Percentiles rank a stretch among this genome's conserved stretches.
phyloP scores from a whole-genome alignment of 1,284 basidiomycete species.

The Hemileia vastatrix region DNA sequence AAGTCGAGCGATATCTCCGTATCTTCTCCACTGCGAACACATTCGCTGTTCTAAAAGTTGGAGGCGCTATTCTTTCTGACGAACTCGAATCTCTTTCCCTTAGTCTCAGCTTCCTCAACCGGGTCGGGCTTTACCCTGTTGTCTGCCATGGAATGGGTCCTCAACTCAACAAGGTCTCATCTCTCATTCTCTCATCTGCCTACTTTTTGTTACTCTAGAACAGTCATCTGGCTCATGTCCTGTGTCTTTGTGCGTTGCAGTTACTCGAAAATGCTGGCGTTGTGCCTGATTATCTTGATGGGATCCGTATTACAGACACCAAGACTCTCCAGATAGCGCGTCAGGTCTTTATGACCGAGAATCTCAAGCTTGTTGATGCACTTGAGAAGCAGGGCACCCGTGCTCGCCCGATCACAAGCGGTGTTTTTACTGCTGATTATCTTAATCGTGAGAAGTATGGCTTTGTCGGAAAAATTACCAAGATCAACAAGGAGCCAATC shows the following conservation, averaged over 20 bases:
- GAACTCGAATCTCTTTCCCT: conserved; percentile 82
- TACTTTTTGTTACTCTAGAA: background rate
- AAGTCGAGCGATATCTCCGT: conserved; percentile 88
- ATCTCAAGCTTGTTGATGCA: conserved; percentile 78
- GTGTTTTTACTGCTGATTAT: conserved; percentile 89
- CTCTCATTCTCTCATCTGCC: conserved; percentile 8
- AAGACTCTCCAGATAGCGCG: conserved; percentile 86
- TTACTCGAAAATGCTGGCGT: conserved; percentile 82
- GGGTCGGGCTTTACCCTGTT: conserved; percentile 85
- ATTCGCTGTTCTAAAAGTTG: conserved; percentile 52
- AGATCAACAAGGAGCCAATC: conserved; percentile 83
- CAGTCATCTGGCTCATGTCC: background rate
- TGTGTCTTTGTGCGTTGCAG: conserved; percentile 41
- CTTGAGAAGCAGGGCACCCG: conserved; percentile 85
- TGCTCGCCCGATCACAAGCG: conserved; percentile 87
- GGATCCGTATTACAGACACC: conserved; percentile 85
- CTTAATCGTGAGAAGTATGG: conserved; percentile 87
- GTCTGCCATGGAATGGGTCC: conserved; percentile 91
- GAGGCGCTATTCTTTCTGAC: conserved; percentile 75
- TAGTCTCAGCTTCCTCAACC: conserved; percentile 83
- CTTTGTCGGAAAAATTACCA: conserved; percentile 85
- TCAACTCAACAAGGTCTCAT: conserved; percentile 52
- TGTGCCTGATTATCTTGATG: conserved; percentile 87
- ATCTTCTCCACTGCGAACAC: conserved; percentile 71
- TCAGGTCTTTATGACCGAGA: conserved; percentile 90